These are phyloP conservation scores for Rhodofomes roseus DNA, from an alignment of 1,284 basidiomycete species.

Conservation along the genomic window DNA sequence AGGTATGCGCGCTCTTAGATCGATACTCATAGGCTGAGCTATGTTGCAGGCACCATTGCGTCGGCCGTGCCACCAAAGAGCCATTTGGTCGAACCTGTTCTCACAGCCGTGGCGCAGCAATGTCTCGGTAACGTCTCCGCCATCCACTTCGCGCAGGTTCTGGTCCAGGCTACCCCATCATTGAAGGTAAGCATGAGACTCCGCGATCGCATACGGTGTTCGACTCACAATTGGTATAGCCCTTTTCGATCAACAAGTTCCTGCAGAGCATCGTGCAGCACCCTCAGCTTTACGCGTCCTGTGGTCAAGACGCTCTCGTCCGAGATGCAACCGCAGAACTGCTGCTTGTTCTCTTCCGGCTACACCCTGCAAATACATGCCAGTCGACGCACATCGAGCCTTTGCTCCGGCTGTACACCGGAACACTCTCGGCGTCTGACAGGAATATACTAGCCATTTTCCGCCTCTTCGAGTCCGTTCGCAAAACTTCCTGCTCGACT, in stretches of 20 bases:
- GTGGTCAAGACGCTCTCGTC: constrained; percentile 17
- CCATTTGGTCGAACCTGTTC: constrained; percentile 71
- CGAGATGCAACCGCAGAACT: constrained; percentile 50
- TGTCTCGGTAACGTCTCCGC: constrained; percentile 43
- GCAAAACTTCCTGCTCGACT: constrained; percentile 60
- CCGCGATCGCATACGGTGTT: not conserved
- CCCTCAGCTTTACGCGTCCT: constrained; percentile 48
- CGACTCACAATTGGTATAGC: constrained; percentile 31
- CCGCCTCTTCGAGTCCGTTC: constrained; percentile 71
- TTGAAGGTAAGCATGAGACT: constrained; percentile 53
- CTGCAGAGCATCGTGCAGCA: constrained; percentile 64
- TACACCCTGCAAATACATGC: constrained; percentile 77
- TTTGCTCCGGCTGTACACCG: constrained; percentile 70
- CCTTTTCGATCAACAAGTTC: constrained; percentile 58
- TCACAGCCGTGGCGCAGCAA: constrained; percentile 64
- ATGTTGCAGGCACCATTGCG: constrained; percentile 29
- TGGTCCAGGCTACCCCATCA: constrained; percentile 40
- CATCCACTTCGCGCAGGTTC: constrained; percentile 44
- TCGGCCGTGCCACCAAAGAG: constrained; percentile 40
- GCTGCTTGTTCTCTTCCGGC: constrained; percentile 64
- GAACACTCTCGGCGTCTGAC: constrained; percentile 64
- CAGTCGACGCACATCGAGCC: constrained; percentile 81
- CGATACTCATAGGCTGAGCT: not conserved
- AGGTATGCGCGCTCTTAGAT: constrained; percentile 29
- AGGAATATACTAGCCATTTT: constrained; percentile 70